These are phyloP conservation scores for Acacia confusa DNA, from an alignment of 306 rosid genomes.

Conservation along the genomic window DNA sequence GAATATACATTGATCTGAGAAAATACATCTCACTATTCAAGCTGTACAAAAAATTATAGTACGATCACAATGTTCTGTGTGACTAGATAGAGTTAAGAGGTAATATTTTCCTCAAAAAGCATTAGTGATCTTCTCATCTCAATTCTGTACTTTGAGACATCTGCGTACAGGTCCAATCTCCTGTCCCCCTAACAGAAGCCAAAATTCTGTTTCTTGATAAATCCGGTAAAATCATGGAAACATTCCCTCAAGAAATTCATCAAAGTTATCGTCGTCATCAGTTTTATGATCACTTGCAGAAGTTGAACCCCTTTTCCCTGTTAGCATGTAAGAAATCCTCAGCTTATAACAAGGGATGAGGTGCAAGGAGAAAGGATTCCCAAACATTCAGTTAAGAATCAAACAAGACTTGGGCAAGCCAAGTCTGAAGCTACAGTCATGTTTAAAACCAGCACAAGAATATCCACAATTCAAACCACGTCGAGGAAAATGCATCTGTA, in stretches of 20 bases:
- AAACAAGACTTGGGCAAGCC: constrained; percentile 13
- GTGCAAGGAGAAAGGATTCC: not conserved
- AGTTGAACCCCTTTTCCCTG: constrained; percentile 64
- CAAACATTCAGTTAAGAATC: not conserved
- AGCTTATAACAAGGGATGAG: constrained; percentile 2
- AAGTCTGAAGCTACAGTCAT: not conserved
- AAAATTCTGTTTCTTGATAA: not conserved
- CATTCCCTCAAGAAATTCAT: constrained; percentile 86
- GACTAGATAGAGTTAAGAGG: not conserved
- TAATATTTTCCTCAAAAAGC: not conserved
- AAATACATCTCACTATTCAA: not conserved
- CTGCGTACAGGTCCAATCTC: not conserved
- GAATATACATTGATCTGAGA: not conserved
- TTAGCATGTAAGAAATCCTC: constrained; percentile 18
- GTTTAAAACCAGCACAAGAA: constrained; percentile 20
- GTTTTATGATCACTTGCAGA: constrained; percentile 49
- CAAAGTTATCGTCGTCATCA: constrained; percentile 53
- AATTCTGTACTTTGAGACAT: not conserved
- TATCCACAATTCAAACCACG: constrained; percentile 20
- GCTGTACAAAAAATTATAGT: constrained; percentile 6
- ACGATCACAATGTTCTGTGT: not conserved
- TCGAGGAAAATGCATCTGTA: not conserved
- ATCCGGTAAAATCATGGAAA: constrained; percentile 57
- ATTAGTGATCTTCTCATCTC: not conserved
- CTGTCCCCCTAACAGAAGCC: not conserved